Conservation (phyloP, 345 rosid species). For the Cardamine occulta region DNA sequence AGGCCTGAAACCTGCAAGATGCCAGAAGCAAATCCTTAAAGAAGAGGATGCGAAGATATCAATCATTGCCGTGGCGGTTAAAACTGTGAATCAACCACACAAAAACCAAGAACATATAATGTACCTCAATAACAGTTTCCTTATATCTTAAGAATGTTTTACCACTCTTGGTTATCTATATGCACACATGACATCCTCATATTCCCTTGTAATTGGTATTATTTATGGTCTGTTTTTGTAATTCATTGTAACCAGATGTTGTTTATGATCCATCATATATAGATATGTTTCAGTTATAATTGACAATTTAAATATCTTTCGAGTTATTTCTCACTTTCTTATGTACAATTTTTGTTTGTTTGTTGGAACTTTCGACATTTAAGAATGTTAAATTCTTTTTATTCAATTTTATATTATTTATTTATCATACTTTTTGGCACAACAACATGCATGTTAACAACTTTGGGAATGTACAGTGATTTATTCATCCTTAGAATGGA, state of each 20-base stretch:
- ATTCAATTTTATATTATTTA: background rate
- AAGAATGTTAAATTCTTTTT: background rate
- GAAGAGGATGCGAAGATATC: background rate
- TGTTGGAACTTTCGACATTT: too few relatives aligned
- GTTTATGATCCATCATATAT: background rate
- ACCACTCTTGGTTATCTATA: constrained; percentile 1
- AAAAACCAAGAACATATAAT: background rate
- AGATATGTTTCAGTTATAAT: background rate
- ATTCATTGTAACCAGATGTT: constrained; percentile 1
- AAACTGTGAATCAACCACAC: background rate
- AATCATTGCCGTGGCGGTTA: background rate
- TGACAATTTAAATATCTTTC: background rate
- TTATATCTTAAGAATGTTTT: background rate
- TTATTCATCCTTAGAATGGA: background rate
- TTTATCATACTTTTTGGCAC: background rate
- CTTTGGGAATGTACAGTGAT: background rate
- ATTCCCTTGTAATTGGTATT: background rate
- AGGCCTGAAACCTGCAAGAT: background rate
- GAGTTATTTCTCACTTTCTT: background rate
- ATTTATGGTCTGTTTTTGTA: background rate
- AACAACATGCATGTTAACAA: background rate
- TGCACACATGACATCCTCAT: background rate
- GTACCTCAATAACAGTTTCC: background rate
- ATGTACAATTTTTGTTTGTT: background rate
- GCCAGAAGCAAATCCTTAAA: constrained; percentile 18